Conservation (phyloP, 352 stramenopile species). For the Globisporangium rhizosaccharum region DNA sequence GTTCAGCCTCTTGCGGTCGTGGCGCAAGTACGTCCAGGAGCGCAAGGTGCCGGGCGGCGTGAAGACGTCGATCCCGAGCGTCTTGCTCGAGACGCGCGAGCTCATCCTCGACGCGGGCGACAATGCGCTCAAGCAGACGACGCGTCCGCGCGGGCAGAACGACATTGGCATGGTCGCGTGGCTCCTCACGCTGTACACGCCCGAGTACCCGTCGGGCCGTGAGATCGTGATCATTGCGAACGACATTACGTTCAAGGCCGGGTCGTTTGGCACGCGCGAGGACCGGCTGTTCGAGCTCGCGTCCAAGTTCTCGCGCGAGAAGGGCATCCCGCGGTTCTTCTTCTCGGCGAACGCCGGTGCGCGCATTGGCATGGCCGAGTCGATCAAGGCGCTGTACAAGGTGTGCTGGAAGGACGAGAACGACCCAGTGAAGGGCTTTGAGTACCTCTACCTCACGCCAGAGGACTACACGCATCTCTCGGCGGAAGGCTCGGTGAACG, state of each 20-base stretch:
- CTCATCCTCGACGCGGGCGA: constrained; percentile 89
- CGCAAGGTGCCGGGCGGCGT: constrained; percentile 53
- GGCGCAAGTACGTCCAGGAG: constrained; percentile 88
- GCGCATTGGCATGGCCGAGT: constrained; percentile 97
- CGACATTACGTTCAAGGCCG: constrained; percentile 99
- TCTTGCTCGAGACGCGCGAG: constrained; percentile 93
- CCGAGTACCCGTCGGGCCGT: constrained; percentile 95
- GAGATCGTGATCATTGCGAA: constrained; percentile 99
- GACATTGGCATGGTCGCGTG: constrained; percentile 99
- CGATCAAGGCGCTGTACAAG: constrained; percentile 97
- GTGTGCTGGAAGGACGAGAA: constrained; percentile 96
- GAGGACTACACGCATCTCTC: constrained; percentile 93
- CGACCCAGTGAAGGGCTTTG: constrained; percentile 97
- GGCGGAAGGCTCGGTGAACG: constrained; percentile 87
- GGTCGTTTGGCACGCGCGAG: constrained; percentile 98
- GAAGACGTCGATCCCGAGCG: constrained; percentile 77
- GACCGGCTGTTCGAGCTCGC: constrained; percentile 98
- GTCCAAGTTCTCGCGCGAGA: constrained; percentile 92
- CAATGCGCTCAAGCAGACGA: constrained; percentile 47
- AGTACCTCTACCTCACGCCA: constrained; percentile 97
- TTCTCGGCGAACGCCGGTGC: constrained; percentile 99
- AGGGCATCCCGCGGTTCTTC: constrained; percentile 95
- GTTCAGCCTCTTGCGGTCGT: constrained; percentile 92
- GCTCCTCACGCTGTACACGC: constrained; percentile 96
- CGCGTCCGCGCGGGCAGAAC: constrained; percentile 93